These are phyloP conservation scores for Penstemon barbatus DNA, from an alignment of 257 asterid species.

Conservation along the genomic window DNA sequence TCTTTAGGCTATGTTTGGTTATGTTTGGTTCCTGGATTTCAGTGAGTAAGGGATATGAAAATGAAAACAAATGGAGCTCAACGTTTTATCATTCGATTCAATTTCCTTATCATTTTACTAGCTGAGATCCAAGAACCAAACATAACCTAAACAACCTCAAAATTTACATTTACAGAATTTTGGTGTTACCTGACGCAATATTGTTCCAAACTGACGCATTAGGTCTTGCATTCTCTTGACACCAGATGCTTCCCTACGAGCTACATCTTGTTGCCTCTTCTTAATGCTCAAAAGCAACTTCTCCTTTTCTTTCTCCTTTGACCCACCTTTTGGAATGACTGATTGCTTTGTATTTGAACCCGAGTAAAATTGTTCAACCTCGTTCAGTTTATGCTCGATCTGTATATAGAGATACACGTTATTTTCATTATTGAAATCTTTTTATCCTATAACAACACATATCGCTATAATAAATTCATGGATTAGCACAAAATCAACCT, in stretches of 20 bases:
- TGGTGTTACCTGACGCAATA: slow-evolving; percentile 53
- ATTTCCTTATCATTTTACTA: no score
- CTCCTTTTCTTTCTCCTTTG: slow-evolving; percentile 71
- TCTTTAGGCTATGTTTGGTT: not conserved
- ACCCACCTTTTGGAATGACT: slow-evolving; percentile 49
- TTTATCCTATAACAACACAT: not conserved
- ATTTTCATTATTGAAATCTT: not conserved
- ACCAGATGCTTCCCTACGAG: slow-evolving; percentile 71
- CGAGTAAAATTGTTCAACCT: slow-evolving; percentile 76
- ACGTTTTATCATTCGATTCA: no score
- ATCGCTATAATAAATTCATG: not conserved
- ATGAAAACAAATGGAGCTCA: no score
- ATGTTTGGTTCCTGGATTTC: no score
- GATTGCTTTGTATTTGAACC: slow-evolving; percentile 46
- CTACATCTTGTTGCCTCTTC: slow-evolving; percentile 72
- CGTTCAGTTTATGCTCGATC: slow-evolving; percentile 70
- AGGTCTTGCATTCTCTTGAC: slow-evolving; percentile 87
- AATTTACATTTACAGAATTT: slow-evolving; percentile 13
- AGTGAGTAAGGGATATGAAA: no score
- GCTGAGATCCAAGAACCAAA: no score
- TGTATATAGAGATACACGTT: slow-evolving; percentile 31
- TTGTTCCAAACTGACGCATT: slow-evolving; percentile 63
- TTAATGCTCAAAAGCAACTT: slow-evolving; percentile 44
- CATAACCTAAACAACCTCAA: not conserved
- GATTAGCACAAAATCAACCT: slow-evolving; percentile 16